Percentiles rank a stretch among this genome's conserved stretches.
Conservation (phyloP, 331 rosid species). For the Arachis monticola region DNA sequence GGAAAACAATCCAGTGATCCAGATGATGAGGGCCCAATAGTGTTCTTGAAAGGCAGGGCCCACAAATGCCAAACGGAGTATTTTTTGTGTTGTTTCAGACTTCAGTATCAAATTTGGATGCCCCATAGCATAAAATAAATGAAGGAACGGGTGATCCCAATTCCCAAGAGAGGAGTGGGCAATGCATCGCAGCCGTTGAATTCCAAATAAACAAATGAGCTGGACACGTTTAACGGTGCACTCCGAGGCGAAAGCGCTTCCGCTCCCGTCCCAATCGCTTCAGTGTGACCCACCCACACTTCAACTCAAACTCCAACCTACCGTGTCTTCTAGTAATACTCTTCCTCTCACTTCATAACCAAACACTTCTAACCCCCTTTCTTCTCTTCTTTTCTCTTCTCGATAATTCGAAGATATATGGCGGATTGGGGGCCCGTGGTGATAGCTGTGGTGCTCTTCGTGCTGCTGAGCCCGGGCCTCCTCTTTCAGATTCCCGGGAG, state of each 20-base stretch:
- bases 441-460: slow-evolving; percentile 76
- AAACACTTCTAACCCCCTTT: neutral
- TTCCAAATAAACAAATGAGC: neutral
- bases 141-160: neutral
- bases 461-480: slow-evolving; percentile 76
- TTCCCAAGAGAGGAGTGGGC: neutral
- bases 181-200: slow-evolving; percentile 40
- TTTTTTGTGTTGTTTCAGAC: no score
- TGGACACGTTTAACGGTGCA: slow-evolving; percentile 31
- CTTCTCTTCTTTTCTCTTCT: neutral
- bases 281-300: neutral
- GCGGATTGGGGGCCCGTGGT: slow-evolving; percentile 97
- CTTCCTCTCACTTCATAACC: neutral
- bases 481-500: slow-evolving; percentile 76
- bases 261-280: neutral
- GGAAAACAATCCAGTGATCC: no score
- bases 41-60: no score
- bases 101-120: no score
- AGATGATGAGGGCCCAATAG: no score
- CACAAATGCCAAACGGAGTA: no score
- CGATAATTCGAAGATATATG: slow-evolving; percentile 34
- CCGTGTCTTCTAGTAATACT: no score
- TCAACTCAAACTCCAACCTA: neutral
- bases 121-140: neutral
- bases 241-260: neutral